Conservation (phyloP, 371 early-diverging fungal species). For the Fennellomyces sp. region DNA sequence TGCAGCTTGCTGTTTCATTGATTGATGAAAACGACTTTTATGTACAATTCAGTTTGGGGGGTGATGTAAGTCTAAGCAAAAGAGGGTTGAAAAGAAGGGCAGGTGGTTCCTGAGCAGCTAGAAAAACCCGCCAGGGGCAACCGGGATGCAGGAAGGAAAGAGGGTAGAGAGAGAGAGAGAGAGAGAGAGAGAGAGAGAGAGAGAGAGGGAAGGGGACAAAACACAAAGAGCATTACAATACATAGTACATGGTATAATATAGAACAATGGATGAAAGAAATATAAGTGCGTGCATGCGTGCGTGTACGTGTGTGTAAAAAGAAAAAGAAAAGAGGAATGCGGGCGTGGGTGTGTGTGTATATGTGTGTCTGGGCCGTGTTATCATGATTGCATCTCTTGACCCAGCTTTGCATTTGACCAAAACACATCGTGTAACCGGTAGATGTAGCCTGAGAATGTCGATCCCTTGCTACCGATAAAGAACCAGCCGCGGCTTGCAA, state of each 20-base stretch:
- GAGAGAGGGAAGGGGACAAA: not conserved
- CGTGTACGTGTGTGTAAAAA: not conserved
- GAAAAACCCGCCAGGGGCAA: not conserved
- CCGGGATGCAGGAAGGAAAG: not conserved
- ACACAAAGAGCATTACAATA: not conserved
- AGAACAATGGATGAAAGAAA: not conserved
- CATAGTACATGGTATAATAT: constrained; percentile 4
- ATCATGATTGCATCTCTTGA: not conserved
- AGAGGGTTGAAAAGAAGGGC: not conserved
- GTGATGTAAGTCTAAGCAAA: not conserved
- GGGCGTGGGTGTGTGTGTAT: not conserved
- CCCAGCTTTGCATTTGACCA: constrained; percentile 18
- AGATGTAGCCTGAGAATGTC: constrained; percentile 35
- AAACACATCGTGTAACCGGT: constrained; percentile 32
- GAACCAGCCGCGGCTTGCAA: constrained; percentile 31
- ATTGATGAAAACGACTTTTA: too few species aligned
- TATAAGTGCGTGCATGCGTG: not conserved
- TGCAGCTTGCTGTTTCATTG: not conserved
- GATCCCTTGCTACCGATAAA: constrained; percentile 35
- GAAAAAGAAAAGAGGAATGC: not conserved
- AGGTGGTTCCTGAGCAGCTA: not conserved
- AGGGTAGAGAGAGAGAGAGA: not conserved
- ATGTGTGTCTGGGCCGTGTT: constrained; percentile 1
- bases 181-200: not conserved
- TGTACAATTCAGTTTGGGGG: too few species aligned